These are phyloP conservation scores for Coemansia erecta DNA, from an alignment of 192 early-diverging fungal species.

Conservation along the genomic window DNA sequence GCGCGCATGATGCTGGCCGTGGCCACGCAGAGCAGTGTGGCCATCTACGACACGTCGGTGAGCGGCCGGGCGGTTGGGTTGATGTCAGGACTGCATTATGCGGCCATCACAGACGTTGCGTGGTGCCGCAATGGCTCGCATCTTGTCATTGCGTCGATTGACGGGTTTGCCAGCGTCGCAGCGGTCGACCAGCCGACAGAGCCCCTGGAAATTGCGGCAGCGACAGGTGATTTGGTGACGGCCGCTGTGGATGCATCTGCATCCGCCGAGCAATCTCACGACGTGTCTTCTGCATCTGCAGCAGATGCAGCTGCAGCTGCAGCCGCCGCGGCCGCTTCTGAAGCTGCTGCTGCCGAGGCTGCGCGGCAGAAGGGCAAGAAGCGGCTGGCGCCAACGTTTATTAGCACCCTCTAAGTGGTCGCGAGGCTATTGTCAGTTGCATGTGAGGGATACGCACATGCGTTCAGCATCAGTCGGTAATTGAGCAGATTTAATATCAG, in stretches of 20 bases:
- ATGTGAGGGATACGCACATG: too few species aligned
- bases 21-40: slow-evolving; percentile 77
- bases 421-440: too few species aligned
- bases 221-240: neutral
- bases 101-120: slow-evolving; percentile 83
- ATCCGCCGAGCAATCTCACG: too few species aligned
- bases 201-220: slow-evolving; percentile 12
- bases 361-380: slow-evolving; percentile 20
- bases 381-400: slow-evolving; percentile 42
- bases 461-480: too few species aligned
- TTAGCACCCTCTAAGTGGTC: slow-evolving; percentile 23
- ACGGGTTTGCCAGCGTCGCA: slow-evolving; percentile 84
- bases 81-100: slow-evolving; percentile 81
- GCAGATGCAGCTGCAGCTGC: slow-evolving; percentile 4
- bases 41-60: slow-evolving; percentile 86
- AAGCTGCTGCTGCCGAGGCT: slow-evolving; percentile 4
- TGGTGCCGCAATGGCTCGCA: slow-evolving; percentile 80
- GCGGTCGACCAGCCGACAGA: slow-evolving; percentile 60
- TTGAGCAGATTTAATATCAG: too few species aligned
- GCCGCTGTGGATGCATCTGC: too few species aligned
- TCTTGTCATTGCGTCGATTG: slow-evolving; percentile 74
- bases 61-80: slow-evolving; percentile 62
- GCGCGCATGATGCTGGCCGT: slow-evolving; percentile 85
- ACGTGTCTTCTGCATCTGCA: neutral
- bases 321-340: neutral